A percentile compares a stretch with the other conserved stretches of the same genome.
Evolutionary conservation across 768 basidiomycete genomes (phyloP).

Genomic region (Trametes meyenii): DNA sequence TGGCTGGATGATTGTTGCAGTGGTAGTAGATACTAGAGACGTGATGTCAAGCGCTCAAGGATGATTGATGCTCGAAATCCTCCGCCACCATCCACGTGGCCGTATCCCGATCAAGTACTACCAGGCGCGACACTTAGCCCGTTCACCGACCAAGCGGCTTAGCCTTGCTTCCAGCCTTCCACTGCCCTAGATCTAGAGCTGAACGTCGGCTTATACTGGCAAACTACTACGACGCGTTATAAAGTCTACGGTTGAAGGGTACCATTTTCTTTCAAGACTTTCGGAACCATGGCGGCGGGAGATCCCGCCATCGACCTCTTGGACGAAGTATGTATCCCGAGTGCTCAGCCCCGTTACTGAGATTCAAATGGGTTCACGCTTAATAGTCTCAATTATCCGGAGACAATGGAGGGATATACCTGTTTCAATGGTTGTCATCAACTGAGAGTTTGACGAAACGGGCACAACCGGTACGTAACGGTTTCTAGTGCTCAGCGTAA

Average conservation of each 20-base stretch:
- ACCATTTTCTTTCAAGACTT: too few species aligned
- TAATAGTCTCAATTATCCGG: conserved; percentile 64
- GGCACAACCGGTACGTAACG: conserved; percentile 52
- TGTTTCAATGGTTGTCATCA: conserved; percentile 81
- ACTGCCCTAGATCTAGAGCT: too few species aligned
- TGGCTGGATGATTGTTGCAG: too few species aligned
- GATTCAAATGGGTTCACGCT: not conserved
- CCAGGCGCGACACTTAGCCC: not conserved
- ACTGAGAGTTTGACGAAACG: conserved; percentile 60
- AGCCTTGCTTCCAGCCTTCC: too few species aligned
- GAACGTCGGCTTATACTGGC: too few species aligned
- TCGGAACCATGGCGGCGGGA: conserved; percentile 10
- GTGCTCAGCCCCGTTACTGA: too few species aligned
- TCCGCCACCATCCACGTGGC: conserved; percentile 18
- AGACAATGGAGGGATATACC: conserved; percentile 80
- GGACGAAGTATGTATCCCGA: conserved; percentile 19
- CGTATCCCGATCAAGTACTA: conserved; percentile 11
- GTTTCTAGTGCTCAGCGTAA: not conserved
- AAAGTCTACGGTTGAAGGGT: too few species aligned
- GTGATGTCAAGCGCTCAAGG: too few species aligned
- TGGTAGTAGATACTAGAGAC: too few species aligned
- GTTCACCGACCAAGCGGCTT: too few species aligned
- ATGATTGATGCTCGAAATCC: not conserved
- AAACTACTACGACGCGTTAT: too few species aligned
- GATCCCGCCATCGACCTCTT: conserved; percentile 16